A percentile compares a stretch with the other conserved stretches of the same genome.
phyloP scores from a whole-genome alignment of 768 basidiomycete species.

The Lactarius psammicola region DNA sequence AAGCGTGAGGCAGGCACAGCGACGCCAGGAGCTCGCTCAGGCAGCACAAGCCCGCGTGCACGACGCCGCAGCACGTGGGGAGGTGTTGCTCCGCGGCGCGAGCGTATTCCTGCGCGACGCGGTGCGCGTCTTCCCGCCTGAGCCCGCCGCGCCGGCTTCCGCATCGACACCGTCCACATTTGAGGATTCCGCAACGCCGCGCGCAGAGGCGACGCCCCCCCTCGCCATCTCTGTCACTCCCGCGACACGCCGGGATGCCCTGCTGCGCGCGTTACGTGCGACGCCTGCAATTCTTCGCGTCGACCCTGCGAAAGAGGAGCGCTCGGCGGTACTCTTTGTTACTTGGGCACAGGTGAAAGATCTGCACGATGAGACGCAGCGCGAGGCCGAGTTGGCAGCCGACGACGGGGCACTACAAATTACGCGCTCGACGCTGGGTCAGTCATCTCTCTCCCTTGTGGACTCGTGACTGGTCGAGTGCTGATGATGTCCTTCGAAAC shows the following conservation, averaged over 20 bases:
- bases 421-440: constrained; percentile 61
- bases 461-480: not conserved
- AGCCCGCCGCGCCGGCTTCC: constrained; percentile 39
- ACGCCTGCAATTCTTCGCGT: constrained; percentile 74
- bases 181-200: constrained; percentile 60
- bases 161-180: constrained; percentile 39
- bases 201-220: constrained; percentile 56
- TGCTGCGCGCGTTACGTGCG: constrained; percentile 68
- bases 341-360: constrained; percentile 55
- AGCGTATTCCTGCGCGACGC: constrained; percentile 66
- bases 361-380: constrained; percentile 56
- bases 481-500: not conserved
- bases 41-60: constrained; percentile 68
- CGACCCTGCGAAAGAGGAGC: constrained; percentile 68
- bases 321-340: constrained; percentile 51
- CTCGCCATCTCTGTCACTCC: not conserved
- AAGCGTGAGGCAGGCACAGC: constrained; percentile 46
- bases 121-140: constrained; percentile 90
- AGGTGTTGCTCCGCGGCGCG: constrained; percentile 63
- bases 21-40: constrained; percentile 61
- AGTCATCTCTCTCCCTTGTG: constrained; percentile 23
- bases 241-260: constrained; percentile 26
- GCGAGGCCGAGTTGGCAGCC: constrained; percentile 48
- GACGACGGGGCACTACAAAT: constrained; percentile 49
- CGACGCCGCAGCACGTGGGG: constrained; percentile 38